Evolutionary conservation across 2,329 filamentous ascomycete species (phyloP), one percentile per base, ranked within the genome.

Genomic region (Sclerotinia subarctica): DNA sequence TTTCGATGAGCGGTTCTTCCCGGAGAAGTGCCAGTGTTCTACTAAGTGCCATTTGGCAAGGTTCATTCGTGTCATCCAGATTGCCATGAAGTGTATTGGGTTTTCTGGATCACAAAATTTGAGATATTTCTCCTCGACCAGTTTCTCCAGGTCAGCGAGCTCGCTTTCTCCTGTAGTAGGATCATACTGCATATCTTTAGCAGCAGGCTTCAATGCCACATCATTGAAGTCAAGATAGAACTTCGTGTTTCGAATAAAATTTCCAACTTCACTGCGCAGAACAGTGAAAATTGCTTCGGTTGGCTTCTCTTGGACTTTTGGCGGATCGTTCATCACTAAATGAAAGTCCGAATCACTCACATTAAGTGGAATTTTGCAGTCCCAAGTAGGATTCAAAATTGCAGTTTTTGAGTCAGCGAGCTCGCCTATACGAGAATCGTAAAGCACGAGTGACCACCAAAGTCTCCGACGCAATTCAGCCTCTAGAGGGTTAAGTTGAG

Each of bases 371-470:
- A 86, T 77, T 69, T 81, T 83, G 77, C 84, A 86, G 74, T 87
- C 85, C 81, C 81, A 84, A 1, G 77, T 79, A 1, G 81, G 81
- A 69, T 71, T 70, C 19, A 84, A 68, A 2, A 72, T 75, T 2
- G 76, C 69, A 13, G 72, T 73, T 69, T 78, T 80, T 67, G 74
- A 85, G 60, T 85, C 84, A 4, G 86, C 84, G 77, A 92, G 84
- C 76, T 92, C 90, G 68, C 87, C 84, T 49, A 91, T 84, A 29
- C 90, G 87, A 69, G 84, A 82, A 76, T 93, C 90, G 71, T 91
- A 89, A 35, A 86, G 81, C 19, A 89, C 82, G 21, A 93, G 81
- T 44, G 87, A 86, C 89, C 89, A 93, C 90, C 89, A 92, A 1
- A 93, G 79, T 49, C 90, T 83, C 62, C 90, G 85, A n/a, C 89